These are phyloP conservation scores for Metschnikowia vanudenii DNA, from an alignment of 805 yeast genomes.

Conservation along the genomic window DNA sequence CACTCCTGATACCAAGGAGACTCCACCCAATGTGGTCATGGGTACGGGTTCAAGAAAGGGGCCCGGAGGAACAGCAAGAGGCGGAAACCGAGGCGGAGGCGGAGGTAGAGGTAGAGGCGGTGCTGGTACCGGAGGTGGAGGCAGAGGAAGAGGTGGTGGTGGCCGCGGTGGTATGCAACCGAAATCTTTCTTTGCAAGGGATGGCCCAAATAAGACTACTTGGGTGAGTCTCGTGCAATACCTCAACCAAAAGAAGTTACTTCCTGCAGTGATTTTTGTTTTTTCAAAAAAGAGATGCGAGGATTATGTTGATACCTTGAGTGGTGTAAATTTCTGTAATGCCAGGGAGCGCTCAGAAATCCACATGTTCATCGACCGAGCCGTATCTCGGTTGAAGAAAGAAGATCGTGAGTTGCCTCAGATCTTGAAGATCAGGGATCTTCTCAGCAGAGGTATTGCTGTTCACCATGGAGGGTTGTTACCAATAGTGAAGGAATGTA, in stretches of 20 bases:
- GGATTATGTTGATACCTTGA: conserved; percentile 79
- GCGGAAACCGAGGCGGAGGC: conserved; percentile 33
- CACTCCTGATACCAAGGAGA: conserved; percentile 37
- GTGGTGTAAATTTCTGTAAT: conserved; percentile 73
- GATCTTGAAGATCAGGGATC: conserved; percentile 74
- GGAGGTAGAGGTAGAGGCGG: conserved; percentile 23
- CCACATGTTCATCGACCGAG: conserved; percentile 88
- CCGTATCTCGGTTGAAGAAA: conserved; percentile 79
- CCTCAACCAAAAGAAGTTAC: conserved; percentile 61
- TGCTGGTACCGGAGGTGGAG: conserved; percentile 11
- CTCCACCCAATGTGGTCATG: conserved; percentile 36
- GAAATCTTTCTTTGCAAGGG: conserved; percentile 35
- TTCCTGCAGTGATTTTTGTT: conserved; percentile 92
- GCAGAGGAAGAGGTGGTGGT: conserved; percentile 17
- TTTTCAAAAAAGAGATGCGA: conserved; percentile 93
- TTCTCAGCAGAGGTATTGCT: conserved; percentile 88
- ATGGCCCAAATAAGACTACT: conserved; percentile 75
- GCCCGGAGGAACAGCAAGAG: conserved; percentile 46
- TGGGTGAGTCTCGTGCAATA: conserved; percentile 74
- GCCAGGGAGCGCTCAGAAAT: conserved; percentile 88
- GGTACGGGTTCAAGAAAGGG: conserved; percentile 43
- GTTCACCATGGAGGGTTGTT: conserved; percentile 93
- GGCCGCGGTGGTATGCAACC: conserved; percentile 34
- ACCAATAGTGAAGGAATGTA: conserved; percentile 90
- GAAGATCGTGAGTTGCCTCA: conserved; percentile 96